Base-by-base conservation (phyloP, 169 alveolate species). In the Hammondia hammondi region DNA sequence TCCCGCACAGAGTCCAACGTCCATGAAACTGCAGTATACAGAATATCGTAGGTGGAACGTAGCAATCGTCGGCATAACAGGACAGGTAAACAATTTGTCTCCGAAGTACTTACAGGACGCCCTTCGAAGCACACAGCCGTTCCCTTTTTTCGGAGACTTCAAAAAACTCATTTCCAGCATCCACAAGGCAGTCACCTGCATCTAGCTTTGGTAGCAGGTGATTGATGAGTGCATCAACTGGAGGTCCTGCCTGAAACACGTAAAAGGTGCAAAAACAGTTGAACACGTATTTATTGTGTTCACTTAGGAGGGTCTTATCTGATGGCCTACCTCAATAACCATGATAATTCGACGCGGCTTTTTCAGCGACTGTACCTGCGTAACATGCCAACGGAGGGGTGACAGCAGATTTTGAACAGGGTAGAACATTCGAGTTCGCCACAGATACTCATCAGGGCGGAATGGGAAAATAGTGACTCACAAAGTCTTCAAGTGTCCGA, bases 1-100 rank as follows among this genome's bases (percentile, higher is more conserved):
- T 27, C 98, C 98, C 1, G 98, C 98, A 90, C 98, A 97, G 32
- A 97, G 96, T 24, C 98, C 98, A 98, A 97, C 96, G 39, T 97
- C 98, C 91, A 97, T 88, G 95, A 93, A 97, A 70, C 98, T 97
- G 88, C 72, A 29, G 48, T 43, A 77, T 24, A 77, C 27, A 32
- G 43, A 17, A 77, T 7, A 46, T 46, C 2, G 45, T 77, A 21
- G 87, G 48, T n/a, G 4, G 48, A 7, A 17, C 32, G n/a, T 14
- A 1, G 35, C 32, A 27, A 67, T 1, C 77, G 6, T 27, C 10
- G 87, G 48, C 87, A 32, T 39, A 32, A 77, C 48, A 0, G 87
- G 29, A 19, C 87, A 77, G 19, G 10, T 21, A 77, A 9, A n/a
- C 10, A 37, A 77, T 52, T 52, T 52, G 61, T 14, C 10, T 7